Evolutionary conservation across 306 rosid species (phyloP), one percentile per base, ranked within the genome.

Genomic region (Casuarina glauca): DNA sequence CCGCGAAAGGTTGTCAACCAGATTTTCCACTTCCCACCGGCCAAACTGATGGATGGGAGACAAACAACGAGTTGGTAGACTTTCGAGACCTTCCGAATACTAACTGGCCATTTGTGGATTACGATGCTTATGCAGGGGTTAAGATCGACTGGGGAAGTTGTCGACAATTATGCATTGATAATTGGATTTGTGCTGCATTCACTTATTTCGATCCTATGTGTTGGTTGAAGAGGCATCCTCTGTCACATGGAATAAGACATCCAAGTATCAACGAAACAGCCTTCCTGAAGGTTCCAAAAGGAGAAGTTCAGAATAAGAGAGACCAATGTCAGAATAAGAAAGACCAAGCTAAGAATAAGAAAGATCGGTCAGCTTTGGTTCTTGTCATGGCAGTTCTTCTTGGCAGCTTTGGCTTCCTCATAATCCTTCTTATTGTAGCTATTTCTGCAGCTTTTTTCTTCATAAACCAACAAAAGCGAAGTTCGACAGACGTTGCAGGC

Each of bases 1-100:
- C n/a, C n/a, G n/a, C n/a, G n/a, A n/a, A 16, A 5, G 75, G 80
- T 12, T 86, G 90, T 60, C 77, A 70, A 38, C 87, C 84, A 45
- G 73, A 84, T 54, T 84, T 77, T 50, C 70, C 80, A 1, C 46
- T 74, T 4, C 84, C 78, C 4, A 73, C 53, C 15, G 77, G 84
- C 16, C 38, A 77, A 26, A 4, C 1, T 20, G 51, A 70, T 16
- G 78, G 79, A 53, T 72, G 76, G 82, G 83, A 74, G 55, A 38
- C 15, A 58, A 46, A 80, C 7, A 68, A 11, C 3, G 70, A 45
- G 61, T 61, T 5, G 7, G 79, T 67, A 45, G 62, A 67, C 15
- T 61, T 80, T 58, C 10, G 0, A 1, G 61, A 73, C 51, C 32
- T 67, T n/a, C 0, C 0, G 0, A 35, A 80, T 26, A 0, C 54